Conservation (phyloP, 208 protist genomes). For the Crithidia brevicula region DNA sequence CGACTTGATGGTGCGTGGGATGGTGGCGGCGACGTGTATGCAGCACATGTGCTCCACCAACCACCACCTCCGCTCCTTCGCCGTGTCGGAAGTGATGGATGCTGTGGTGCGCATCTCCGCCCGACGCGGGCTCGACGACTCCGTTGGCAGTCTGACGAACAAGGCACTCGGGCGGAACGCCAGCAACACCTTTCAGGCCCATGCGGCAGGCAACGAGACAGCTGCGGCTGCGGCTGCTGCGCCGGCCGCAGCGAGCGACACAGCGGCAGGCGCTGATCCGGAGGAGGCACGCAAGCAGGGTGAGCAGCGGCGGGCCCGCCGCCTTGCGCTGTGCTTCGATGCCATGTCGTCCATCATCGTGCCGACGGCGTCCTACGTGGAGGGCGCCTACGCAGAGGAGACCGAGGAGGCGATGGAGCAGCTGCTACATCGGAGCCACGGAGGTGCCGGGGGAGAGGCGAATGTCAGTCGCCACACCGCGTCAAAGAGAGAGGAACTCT, state of each 20-base stretch:
- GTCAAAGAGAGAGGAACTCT: conserved; percentile 42
- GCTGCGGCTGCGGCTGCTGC: background rate
- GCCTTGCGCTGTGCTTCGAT: conserved; percentile 59
- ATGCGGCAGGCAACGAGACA: background rate
- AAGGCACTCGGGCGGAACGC: conserved; percentile 1
- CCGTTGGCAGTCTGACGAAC: conserved; percentile 2
- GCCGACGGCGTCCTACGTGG: conserved; percentile 24
- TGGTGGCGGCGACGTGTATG: conserved; percentile 65
- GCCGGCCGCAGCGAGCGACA: conserved; percentile 12
- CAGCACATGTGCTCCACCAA: conserved; percentile 73
- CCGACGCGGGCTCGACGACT: conserved; percentile 10
- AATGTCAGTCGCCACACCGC: conserved; percentile 10
- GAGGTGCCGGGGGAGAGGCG: background rate
- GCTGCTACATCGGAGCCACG: conserved; percentile 2
- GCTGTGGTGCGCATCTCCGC: conserved; percentile 50
- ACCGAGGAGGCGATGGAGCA: conserved; percentile 8
- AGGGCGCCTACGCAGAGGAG: conserved; percentile 10
- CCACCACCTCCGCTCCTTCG: conserved; percentile 64
- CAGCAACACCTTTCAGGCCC: conserved; percentile 12
- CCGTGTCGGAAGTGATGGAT: conserved; percentile 77
- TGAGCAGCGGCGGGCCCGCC: conserved; percentile 23
- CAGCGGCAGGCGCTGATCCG: conserved; percentile 5
- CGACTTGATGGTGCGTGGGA: conserved; percentile 24
- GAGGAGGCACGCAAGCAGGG: conserved; percentile 14
- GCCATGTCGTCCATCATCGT: conserved; percentile 66